Conservation (phyloP, 768 basidiomycete genomes). For the Filobasidium wieringae region DNA sequence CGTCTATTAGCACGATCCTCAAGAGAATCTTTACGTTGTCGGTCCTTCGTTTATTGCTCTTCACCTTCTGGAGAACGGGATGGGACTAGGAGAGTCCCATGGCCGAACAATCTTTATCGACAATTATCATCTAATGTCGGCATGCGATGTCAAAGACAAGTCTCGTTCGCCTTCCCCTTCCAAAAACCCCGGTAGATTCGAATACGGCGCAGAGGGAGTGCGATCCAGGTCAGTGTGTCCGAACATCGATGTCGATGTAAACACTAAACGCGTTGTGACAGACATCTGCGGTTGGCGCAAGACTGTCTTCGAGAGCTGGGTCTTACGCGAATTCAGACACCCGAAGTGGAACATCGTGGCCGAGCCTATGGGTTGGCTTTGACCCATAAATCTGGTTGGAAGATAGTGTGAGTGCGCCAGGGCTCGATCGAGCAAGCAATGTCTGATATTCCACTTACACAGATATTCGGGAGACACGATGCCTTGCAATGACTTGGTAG, state of each 20-base stretch:
- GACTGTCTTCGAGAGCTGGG: conserved; percentile 40
- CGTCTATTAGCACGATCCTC: conserved; percentile 45
- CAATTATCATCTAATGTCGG: neutral
- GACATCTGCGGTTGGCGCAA: neutral
- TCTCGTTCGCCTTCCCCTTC: neutral
- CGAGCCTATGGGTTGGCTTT: conserved; percentile 62
- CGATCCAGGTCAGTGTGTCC: no score
- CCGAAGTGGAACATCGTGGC: conserved; percentile 62
- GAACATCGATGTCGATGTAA: no score
- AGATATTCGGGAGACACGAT: conserved; percentile 89
- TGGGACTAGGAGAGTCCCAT: conserved; percentile 1
- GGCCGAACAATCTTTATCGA: conserved; percentile 11
- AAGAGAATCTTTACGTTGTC: conserved; percentile 65
- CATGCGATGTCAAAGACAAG: no score
- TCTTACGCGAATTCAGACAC: conserved; percentile 52
- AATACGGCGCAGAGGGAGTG: neutral
- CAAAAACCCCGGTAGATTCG: neutral
- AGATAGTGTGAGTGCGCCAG: conserved; percentile 50
- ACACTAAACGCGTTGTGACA: no score
- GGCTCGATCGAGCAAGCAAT: neutral
- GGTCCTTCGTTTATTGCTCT: conserved; percentile 27
- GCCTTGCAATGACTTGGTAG: conserved; percentile 57
- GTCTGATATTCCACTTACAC: neutral
- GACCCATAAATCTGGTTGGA: conserved; percentile 61
- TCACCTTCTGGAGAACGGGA: conserved; percentile 48